Evolutionary conservation across 768 basidiomycete genomes (phyloP), one percentile per base, ranked within the genome.

Genomic region (Crassisporium funariophilum): DNA sequence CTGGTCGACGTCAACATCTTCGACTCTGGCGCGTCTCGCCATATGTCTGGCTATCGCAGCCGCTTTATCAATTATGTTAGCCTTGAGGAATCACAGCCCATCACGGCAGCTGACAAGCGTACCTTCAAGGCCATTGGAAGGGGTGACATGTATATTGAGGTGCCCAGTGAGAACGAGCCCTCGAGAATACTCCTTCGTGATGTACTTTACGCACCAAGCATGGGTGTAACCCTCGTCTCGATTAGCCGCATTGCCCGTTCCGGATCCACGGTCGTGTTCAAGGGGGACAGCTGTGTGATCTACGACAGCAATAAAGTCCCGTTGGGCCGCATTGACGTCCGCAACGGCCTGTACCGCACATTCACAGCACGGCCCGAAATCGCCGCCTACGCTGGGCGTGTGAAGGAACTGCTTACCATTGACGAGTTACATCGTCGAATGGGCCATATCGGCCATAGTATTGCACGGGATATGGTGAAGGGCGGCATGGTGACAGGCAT

Each of bases 81-180:
- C 10, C 57, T 57, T 19, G 16, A 47, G n/a, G n/a, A n/a, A 3
- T 52, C 54, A 0, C 46, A 49, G 20, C 48, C 34, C 17, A 55
- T 62, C 27, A 50, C 47, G 5, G 55, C 55, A 10, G 59, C 61
- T 11, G 55, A 59, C 31, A 60, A 59, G 36, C 31, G 49, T 3
- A 27, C 25, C 1, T 59, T 59, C 25, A 35, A 43, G 21, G 56
- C 54, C 4, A 40, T 42, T 9, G 57, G 59, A 12, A 46, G 44
- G 19, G 57, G 56, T 9, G 47, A 49, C 38, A 44, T 61, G 33
- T 46, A 43, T 24, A 36, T 59, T 16, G 35, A 49, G 6, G 19
- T 60, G 3, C 56, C 54, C 13, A 58, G 53, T 36, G 54, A 46
- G 15, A 37, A 45, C 5, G 22, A 13, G 1, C 11, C 35, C 4